Conservation (phyloP, 352 stramenopile species). For the Globisporangium sylvaticum region DNA sequence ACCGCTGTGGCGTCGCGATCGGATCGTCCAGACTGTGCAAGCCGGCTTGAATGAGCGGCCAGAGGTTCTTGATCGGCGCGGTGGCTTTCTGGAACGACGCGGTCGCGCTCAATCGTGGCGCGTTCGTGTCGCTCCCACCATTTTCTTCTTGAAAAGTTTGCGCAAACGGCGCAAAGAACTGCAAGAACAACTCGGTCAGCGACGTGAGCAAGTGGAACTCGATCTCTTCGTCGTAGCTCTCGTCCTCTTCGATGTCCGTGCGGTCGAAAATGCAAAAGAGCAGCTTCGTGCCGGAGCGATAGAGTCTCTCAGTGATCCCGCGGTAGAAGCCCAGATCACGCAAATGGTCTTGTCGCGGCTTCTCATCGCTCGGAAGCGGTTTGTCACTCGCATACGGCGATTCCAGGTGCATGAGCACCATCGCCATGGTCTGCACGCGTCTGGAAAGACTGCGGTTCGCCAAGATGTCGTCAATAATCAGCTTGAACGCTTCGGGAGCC, state of each 20-base stretch:
- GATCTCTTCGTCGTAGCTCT: slow-evolving; percentile 71
- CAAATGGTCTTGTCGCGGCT: slow-evolving; percentile 21
- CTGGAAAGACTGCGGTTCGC: slow-evolving; percentile 47
- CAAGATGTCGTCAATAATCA: slow-evolving; percentile 43
- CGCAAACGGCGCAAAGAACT: slow-evolving; percentile 52
- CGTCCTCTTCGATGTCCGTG: slow-evolving; percentile 63
- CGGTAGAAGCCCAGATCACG: slow-evolving; percentile 32
- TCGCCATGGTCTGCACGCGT: slow-evolving; percentile 58
- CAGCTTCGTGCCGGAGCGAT: slow-evolving; percentile 49
- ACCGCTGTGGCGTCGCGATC: slow-evolving; percentile 51
- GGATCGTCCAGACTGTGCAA: slow-evolving; percentile 42
- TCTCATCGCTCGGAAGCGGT: slow-evolving; percentile 20
- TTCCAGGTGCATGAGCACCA: slow-evolving; percentile 50
- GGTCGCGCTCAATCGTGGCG: slow-evolving; percentile 3
- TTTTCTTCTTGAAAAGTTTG: slow-evolving; percentile 19
- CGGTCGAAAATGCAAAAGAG: slow-evolving; percentile 69
- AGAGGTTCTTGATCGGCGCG: slow-evolving; percentile 42
- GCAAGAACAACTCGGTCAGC: slow-evolving; percentile 51
- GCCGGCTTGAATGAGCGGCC: slow-evolving; percentile 39
- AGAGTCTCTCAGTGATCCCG: slow-evolving; percentile 34
- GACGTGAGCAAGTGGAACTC: slow-evolving; percentile 62
- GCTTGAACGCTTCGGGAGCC: slow-evolving; percentile 29
- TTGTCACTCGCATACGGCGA: slow-evolving; percentile 23
- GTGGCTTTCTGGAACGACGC: slow-evolving; percentile 34
- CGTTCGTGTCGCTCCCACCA: neutral